phyloP scores from a whole-genome alignment of 768 basidiomycete genomes.

The Paxillus involutus region DNA sequence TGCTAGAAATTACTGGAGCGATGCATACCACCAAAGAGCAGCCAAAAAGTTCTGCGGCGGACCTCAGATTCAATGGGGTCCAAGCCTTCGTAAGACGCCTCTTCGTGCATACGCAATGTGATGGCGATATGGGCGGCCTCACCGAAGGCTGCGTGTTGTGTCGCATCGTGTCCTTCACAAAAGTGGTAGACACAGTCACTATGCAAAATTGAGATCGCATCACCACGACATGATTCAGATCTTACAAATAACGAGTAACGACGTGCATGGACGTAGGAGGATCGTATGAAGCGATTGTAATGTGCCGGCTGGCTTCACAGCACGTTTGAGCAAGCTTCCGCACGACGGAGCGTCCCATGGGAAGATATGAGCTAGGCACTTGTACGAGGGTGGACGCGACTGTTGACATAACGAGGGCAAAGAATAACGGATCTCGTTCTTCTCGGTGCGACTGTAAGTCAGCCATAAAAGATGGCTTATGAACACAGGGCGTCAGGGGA shows the following conservation, averaged over 20 bases:
- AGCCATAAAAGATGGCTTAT: slow-evolving; percentile 91
- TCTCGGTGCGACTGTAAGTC: slow-evolving; percentile 79
- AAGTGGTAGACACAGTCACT: slow-evolving; percentile 88
- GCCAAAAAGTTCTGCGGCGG: slow-evolving; percentile 84
- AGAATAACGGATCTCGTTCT: slow-evolving; percentile 88
- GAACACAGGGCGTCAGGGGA: slow-evolving; percentile 86
- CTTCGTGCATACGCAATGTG: slow-evolving; percentile 83
- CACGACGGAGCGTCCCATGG: slow-evolving; percentile 84
- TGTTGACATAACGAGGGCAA: slow-evolving; percentile 86
- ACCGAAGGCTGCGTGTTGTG: slow-evolving; percentile 84
- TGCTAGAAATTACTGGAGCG: slow-evolving; percentile 1
- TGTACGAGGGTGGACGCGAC: slow-evolving; percentile 87
- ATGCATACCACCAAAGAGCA: slow-evolving; percentile 78
- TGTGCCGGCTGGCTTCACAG: slow-evolving; percentile 79
- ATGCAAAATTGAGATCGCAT: slow-evolving; percentile 8
- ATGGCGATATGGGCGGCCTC: slow-evolving; percentile 85
- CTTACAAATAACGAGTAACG: slow-evolving; percentile 87
- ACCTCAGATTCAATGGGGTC: slow-evolving; percentile 89
- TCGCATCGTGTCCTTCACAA: slow-evolving; percentile 85
- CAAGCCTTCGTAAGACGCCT: slow-evolving; percentile 76
- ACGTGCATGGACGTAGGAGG: slow-evolving; percentile 84
- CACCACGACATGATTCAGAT: slow-evolving; percentile 9
- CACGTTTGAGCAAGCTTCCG: slow-evolving; percentile 80
- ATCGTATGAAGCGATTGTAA: slow-evolving; percentile 78
- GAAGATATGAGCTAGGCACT: slow-evolving; percentile 84